Base-by-base conservation (phyloP, 306 rosid genomes). In the Comarum palustre region DNA sequence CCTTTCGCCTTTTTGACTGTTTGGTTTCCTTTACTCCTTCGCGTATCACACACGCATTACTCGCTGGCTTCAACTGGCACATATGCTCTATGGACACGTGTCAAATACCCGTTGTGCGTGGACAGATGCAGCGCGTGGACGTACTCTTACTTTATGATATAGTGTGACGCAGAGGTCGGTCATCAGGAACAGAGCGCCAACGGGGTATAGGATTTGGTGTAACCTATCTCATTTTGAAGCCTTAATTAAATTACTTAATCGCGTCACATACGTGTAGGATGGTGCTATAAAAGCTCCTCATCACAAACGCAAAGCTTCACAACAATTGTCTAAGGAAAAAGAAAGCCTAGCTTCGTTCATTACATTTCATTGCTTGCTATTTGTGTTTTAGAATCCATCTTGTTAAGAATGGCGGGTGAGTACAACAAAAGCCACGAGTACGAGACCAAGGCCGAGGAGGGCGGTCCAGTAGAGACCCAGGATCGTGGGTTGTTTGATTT, bases 401-500 rank as follows among this genome's bases (percentile, higher is more conserved):
- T 4, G 47, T 63, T 42, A 50, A 15, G 90, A 12, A 92, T 93
- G 98, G 96, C 98, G 3, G 96, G 90, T 27, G 89, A 83, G 65
- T 73, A 65, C 72, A 84, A 63, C 80, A 90, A 88, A 80, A 68
- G 57, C 39, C 54, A 72, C 25, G 88, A 82, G 77, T 66, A 72
- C 22, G 88, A 78, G 67, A 69, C 74, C 67, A 66, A 76, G 39
- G 69, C 59, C 3, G 71, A 65, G 12, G 82, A 54, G 67, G 78
- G 76, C 0, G 79, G 52, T 57, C 54, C 67, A 0, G 87, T 68
- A 0, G 96, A 90, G 86, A 66, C 58, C 63, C 59, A 81, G 67
- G 97, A 90, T 73, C 92, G 97, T 0, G 98, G 98, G 55, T 6
- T 86, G 24, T 87, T 90, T 42, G 92, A 89, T 85, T 83, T 89